Conservation (phyloP, 192 early-diverging fungal species). For the Gryganskiella cystojenkinii region DNA sequence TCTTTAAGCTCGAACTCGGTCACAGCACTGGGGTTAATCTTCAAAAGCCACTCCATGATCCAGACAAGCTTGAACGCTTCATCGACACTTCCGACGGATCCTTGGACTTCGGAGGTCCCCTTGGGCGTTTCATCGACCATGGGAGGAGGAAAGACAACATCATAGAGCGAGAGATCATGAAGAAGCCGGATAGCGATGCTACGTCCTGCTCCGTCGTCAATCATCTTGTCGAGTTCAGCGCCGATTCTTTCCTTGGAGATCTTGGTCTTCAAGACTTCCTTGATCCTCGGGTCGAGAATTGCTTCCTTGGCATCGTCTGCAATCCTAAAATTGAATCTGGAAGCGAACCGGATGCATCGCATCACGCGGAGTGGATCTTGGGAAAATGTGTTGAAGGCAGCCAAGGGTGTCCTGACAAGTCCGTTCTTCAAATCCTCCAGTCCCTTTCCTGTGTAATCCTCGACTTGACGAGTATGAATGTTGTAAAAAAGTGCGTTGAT, state of each 20-base stretch:
- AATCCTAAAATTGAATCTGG: slow-evolving; percentile 84
- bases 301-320: slow-evolving; percentile 73
- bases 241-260: slow-evolving; percentile 94
- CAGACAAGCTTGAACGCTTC: slow-evolving; percentile 52
- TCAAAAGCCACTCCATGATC: slow-evolving; percentile 58
- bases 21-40: slow-evolving; percentile 18
- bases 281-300: slow-evolving; percentile 64
- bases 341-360: slow-evolving; percentile 95
- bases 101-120: slow-evolving; percentile 27
- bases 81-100: slow-evolving; percentile 24
- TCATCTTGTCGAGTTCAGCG: slow-evolving; percentile 94
- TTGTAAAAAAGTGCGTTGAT: slow-evolving; percentile 99
- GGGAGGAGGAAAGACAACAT: slow-evolving; percentile 59
- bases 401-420: slow-evolving; percentile 90
- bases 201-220: slow-evolving; percentile 56
- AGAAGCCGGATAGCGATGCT: slow-evolving; percentile 54
- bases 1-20: slow-evolving; percentile 8
- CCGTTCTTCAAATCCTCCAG: slow-evolving; percentile 77
- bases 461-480: slow-evolving; percentile 82
- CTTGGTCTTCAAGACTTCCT: slow-evolving; percentile 77
- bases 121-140: slow-evolving; percentile 33
- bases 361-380: slow-evolving; percentile 97
- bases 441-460: slow-evolving; percentile 88
- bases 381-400: slow-evolving; percentile 86
- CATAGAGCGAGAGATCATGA: slow-evolving; percentile 53